phyloP scores from a whole-genome alignment of 805 yeast genomes.

The Cyberlindnera subsufficiens region DNA sequence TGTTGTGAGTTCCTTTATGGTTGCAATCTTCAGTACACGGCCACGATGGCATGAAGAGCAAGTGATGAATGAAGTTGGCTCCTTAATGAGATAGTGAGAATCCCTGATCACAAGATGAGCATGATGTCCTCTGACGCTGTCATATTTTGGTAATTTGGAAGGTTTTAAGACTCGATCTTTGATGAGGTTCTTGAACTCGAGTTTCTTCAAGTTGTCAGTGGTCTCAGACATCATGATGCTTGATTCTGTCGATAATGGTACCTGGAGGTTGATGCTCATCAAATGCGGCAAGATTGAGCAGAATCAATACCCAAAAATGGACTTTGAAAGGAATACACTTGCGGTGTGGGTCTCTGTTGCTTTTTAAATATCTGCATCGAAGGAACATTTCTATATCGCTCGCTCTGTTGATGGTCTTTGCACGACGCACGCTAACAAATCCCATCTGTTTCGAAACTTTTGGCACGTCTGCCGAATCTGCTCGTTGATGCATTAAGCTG shows the following conservation, averaged over 20 bases:
- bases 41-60: slow-evolving; percentile 25
- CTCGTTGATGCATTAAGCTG: no score
- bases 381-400: no score
- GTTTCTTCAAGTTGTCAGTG: slow-evolving; percentile 16
- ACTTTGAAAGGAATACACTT: no score
- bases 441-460: no score
- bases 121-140: slow-evolving; percentile 17
- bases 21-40: slow-evolving; percentile 19
- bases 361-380: no score
- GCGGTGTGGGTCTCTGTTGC: no score
- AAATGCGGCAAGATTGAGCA: neutral
- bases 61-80: slow-evolving; percentile 23
- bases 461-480: no score
- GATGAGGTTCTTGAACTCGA: slow-evolving; percentile 20
- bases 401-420: neutral
- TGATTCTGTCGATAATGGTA: neutral
- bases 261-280: neutral
- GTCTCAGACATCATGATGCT: slow-evolving; percentile 1
- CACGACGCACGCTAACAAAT: neutral
- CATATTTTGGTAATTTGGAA: slow-evolving; percentile 16
- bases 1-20: slow-evolving; percentile 17
- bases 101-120: slow-evolving; percentile 25
- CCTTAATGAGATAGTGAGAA: slow-evolving; percentile 21
- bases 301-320: no score
- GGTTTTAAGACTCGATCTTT: slow-evolving; percentile 23